Evolutionary conservation across 257 asterid species (phyloP), one percentile per base, ranked within the genome.

Genomic region (Eustoma russellianum): DNA sequence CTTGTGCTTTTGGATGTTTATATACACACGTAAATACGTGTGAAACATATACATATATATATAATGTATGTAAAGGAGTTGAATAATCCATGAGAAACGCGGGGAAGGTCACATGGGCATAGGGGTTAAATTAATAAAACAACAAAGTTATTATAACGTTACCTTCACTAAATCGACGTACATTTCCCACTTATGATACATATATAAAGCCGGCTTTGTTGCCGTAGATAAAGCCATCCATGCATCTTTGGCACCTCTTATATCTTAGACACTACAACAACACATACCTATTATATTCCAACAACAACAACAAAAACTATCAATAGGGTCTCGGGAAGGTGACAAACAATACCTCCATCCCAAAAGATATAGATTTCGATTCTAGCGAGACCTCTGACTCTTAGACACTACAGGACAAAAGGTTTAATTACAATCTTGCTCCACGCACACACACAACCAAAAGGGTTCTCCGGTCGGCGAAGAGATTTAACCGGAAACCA

Each of bases 101-200:
- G 75, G 79, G 67, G 34, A 75, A 64, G 74, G 63, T 89, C 95
- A 89, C 97, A 88, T 88, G 97, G 88, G 92, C 72, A 74, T 79
- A 68, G 50, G 71, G 38, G 17, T 13, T 45, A 44, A 13, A 35
- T 15, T 64, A 19, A 28, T 41, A 34, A 24, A 63, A 41, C 38
- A 61, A 56, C 66, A 10, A 52, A 69, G 65, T 50, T 3, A 33
- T 46, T 2, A 48, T 52, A 48, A 76, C 67, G 71, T 63, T 79
- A 17, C 53, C 61, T 68, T 41, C 75, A 70, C 76, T 68, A 63
- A 38, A 62, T 67, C 66, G 3, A 62, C 79, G 75, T 71, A 60
- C 75, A 73, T 66, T 44, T 46, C 61, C 68, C 57, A 44, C 64
- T 59, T 58, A 43, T 16, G 38, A 19, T 28, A 57, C 66, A 48